Conservation (phyloP, 495 filamentous ascomycete species). For the Hyaloscypha finlandica region DNA sequence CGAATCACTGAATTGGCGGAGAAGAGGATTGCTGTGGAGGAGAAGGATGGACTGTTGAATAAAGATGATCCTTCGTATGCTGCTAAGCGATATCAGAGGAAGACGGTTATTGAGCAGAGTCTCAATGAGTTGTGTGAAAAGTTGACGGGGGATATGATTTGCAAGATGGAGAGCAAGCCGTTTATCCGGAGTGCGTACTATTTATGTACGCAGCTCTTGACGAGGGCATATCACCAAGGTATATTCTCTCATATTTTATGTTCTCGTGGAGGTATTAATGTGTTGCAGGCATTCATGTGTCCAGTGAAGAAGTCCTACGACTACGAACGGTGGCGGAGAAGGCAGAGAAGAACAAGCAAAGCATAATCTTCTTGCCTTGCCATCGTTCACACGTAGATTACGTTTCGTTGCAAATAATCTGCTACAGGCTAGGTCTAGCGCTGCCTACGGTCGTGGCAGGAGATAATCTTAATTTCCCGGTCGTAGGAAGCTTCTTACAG, state of each 20-base stretch:
- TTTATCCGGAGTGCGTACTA: slow-evolving; percentile 95
- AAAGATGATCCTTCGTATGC: slow-evolving; percentile 44
- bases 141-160: slow-evolving; percentile 93
- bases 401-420: slow-evolving; percentile 89
- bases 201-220: slow-evolving; percentile 80
- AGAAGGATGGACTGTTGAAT: slow-evolving; percentile 69
- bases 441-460: slow-evolving; percentile 93
- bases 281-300: slow-evolving; percentile 78
- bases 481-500: slow-evolving; percentile 88
- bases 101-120: slow-evolving; percentile 62
- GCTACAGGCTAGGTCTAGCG: slow-evolving; percentile 86
- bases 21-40: slow-evolving; percentile 70
- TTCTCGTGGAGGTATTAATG: not conserved
- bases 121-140: slow-evolving; percentile 60
- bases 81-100: slow-evolving; percentile 55
- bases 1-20: slow-evolving; percentile 79
- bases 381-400: slow-evolving; percentile 97
- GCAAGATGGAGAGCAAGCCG: slow-evolving; percentile 94
- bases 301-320: slow-evolving; percentile 86
- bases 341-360: slow-evolving; percentile 85
- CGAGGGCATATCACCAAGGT: slow-evolving; percentile 93
- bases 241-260: slow-evolving; percentile 12
- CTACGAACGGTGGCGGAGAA: slow-evolving; percentile 77
- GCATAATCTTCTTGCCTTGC: slow-evolving; percentile 92
- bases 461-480: slow-evolving; percentile 92